Conservation (phyloP, 2,329 filamentous ascomycete species). For the Fusarium sp. region DNA sequence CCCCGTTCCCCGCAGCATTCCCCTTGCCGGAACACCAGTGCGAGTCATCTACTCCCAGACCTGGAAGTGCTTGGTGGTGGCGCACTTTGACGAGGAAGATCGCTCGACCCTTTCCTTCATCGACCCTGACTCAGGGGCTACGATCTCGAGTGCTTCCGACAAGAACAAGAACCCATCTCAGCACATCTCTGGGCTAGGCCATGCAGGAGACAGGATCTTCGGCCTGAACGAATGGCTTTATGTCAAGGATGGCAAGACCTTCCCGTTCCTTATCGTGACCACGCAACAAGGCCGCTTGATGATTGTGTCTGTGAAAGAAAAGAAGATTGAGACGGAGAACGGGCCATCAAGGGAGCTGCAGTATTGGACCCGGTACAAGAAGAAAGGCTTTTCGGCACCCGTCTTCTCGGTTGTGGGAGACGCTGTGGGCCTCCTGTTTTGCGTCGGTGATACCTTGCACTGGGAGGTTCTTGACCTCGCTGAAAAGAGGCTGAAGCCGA, state of each 20-base stretch:
- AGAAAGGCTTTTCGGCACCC: slow-evolving; percentile 58
- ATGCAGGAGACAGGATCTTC: slow-evolving; percentile 68
- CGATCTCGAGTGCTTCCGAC: slow-evolving; percentile 61
- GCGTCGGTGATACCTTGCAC: slow-evolving; percentile 64
- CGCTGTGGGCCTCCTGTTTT: slow-evolving; percentile 67
- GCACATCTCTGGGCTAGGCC: slow-evolving; percentile 68
- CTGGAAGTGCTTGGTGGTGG: slow-evolving; percentile 67
- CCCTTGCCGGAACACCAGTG: slow-evolving; percentile 60
- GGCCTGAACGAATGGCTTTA: slow-evolving; percentile 74
- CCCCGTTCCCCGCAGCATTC: slow-evolving; percentile 63
- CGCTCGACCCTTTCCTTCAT: slow-evolving; percentile 67
- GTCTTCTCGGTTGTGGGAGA: slow-evolving; percentile 69
- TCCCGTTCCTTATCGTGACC: slow-evolving; percentile 72
- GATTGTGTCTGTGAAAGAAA: slow-evolving; percentile 62
- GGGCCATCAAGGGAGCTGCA: slow-evolving; percentile 49
- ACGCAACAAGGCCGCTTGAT: slow-evolving; percentile 67
- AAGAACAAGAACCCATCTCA: slow-evolving; percentile 56
- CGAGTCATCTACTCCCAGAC: slow-evolving; percentile 67
- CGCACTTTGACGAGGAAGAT: slow-evolving; percentile 54
- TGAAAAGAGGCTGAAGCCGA: slow-evolving; percentile 63
- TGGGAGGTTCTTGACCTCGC: slow-evolving; percentile 66
- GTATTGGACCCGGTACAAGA: slow-evolving; percentile 67
- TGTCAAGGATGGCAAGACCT: slow-evolving; percentile 66
- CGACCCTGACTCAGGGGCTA: slow-evolving; percentile 65
- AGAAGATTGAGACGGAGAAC: slow-evolving; percentile 26